phyloP scores from a whole-genome alignment of 2,329 filamentous ascomycete species.

The Microcyclosporella mali region DNA sequence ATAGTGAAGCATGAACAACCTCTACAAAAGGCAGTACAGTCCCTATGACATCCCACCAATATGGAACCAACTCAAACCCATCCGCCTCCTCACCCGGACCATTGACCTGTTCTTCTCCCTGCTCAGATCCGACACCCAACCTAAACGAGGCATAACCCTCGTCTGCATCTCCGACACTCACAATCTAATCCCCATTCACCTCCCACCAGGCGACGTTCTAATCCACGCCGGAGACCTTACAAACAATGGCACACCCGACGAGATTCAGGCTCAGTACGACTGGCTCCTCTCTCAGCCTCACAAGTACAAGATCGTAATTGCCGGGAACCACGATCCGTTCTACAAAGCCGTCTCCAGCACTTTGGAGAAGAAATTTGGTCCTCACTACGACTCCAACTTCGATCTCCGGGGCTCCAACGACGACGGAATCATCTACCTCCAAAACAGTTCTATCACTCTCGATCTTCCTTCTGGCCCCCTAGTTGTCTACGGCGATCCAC shows the following conservation, averaged over 20 bases:
- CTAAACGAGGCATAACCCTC: conserved; percentile 57
- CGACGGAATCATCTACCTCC: conserved; percentile 55
- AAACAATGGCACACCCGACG: conserved; percentile 57
- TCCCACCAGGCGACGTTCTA: conserved; percentile 63
- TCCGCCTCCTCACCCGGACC: conserved; percentile 38
- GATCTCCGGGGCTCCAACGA: no score
- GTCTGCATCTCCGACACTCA: conserved; percentile 73
- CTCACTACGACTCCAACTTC: conserved; percentile 28
- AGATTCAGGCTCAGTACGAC: conserved; percentile 54
- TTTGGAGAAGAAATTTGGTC: conserved; percentile 54
- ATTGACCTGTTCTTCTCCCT: conserved; percentile 49
- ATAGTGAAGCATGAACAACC: no score
- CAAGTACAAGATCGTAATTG: conserved; percentile 61
- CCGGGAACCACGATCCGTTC: conserved; percentile 63
- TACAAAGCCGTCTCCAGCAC: no score
- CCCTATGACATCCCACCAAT: conserved; percentile 21
- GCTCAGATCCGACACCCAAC: conserved; percentile 58
- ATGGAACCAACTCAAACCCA: conserved; percentile 27
- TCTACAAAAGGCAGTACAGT: background rate
- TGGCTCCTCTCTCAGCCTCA: conserved; percentile 63
- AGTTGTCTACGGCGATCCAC: conserved; percentile 66
- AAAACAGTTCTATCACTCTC: conserved; percentile 51
- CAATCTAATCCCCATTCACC: conserved; percentile 56
- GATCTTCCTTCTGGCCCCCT: conserved; percentile 56
- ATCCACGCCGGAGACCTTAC: conserved; percentile 73